These are phyloP conservation scores for Neonothopanus nambi DNA, from an alignment of 1,284 basidiomycete genomes.

Conservation along the genomic window DNA sequence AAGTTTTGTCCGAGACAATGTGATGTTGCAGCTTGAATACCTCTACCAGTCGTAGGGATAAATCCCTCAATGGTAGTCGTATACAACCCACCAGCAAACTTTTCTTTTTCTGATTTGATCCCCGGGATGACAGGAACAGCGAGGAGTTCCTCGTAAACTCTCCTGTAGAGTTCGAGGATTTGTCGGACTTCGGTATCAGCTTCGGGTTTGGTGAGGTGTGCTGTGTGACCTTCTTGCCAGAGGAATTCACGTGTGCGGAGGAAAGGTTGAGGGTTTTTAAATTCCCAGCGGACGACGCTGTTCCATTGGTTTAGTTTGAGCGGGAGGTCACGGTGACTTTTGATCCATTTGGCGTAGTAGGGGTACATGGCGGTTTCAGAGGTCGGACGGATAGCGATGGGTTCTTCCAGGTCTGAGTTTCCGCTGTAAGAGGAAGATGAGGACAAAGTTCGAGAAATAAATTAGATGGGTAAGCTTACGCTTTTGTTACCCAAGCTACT, in stretches of 20 bases:
- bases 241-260: slow-evolving; percentile 98
- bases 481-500: slow-evolving; percentile 98
- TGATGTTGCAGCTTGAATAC: slow-evolving; percentile 97
- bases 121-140: slow-evolving; percentile 97
- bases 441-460: not conserved
- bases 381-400: slow-evolving; percentile 75
- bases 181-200: slow-evolving; percentile 91
- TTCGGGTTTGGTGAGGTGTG: slow-evolving; percentile 85
- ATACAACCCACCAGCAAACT: slow-evolving; percentile 97
- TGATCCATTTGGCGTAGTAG: slow-evolving; percentile 98
- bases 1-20: slow-evolving; percentile 99
- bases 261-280: slow-evolving; percentile 99
- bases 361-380: slow-evolving; percentile 29
- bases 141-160: slow-evolving; percentile 96
- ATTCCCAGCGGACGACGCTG: slow-evolving; percentile 99
- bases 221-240: slow-evolving; percentile 99
- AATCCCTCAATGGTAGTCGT: slow-evolving; percentile 99
- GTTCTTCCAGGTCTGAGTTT: slow-evolving; percentile 92
- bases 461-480: slow-evolving; percentile 57
- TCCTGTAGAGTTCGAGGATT: slow-evolving; percentile 95
- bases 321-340: slow-evolving; percentile 95
- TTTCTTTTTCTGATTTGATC: slow-evolving; percentile 98
- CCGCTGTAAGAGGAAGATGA: slow-evolving; percentile 53
- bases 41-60: slow-evolving; percentile 95
- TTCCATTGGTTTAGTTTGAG: slow-evolving; percentile 99